Evolutionary conservation across 1,284 basidiomycete genomes (phyloP), one percentile per base, ranked within the genome.

Genomic region (Volvariella surrecta): DNA sequence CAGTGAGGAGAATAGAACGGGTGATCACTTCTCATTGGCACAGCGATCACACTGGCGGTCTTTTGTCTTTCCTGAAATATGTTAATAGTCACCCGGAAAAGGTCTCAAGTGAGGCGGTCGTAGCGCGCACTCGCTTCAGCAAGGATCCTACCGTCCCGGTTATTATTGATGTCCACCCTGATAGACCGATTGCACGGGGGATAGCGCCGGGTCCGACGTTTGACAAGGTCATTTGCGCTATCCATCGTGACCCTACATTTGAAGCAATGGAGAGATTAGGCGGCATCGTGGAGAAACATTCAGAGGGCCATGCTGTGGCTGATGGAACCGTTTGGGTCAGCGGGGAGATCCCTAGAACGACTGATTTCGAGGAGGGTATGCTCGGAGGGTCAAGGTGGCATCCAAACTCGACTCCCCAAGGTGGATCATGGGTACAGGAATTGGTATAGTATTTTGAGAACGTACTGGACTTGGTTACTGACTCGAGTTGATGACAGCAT

Each of bases 11-110:
- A 34, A 70, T 91, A 48, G 74, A 78, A 32, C 72, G 78, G 20
- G 66, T 89, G 32, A 65, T 89, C 16, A 71, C 81, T 10, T 88
- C 84, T 1, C 89, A 91, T 58, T 91, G 88, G 87, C 88, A 90
- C 58, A 68, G 74, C 39, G 89, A 91, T 55, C 87, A 91, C 62
- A 86, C 84, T 11, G 86, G 82, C 43, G 79, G 84, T 4, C 62
- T 86, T 34, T 71, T 76, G 47, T 76, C 76, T 32, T 82, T 80
- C 52, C 66, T 86, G 34, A 3, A 60, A 66, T 32, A 57, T 71
- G 46, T 69, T 75, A 43, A 45, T 38, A 8, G 45, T 50, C n/a
- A 30, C 19, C 10, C n/a, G 3, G 10, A 17, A 16, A 6, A 7
- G 13, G 38, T 4, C 10, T 7, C 15, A 39, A 24, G 35, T 16